phyloP scores from a whole-genome alignment of 768 basidiomycete species.

The Tricholoma sp. region DNA sequence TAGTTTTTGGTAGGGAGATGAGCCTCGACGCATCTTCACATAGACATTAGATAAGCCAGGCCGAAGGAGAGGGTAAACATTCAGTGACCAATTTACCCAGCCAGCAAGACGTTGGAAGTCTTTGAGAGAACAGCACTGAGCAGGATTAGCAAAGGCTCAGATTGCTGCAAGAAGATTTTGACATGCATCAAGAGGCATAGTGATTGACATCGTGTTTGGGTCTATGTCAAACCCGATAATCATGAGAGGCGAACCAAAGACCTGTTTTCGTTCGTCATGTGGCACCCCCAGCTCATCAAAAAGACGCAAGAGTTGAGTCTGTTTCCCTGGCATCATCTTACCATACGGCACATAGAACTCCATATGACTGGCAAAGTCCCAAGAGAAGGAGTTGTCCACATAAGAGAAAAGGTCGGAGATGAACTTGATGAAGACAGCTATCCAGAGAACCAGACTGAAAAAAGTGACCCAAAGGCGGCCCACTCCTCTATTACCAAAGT shows the following conservation, averaged over 20 bases:
- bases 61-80: constrained; percentile 19
- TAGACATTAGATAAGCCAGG: constrained; percentile 25
- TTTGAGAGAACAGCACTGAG: neutral
- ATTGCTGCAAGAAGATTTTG: constrained; percentile 8
- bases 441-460: neutral
- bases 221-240: neutral
- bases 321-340: neutral
- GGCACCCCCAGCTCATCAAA: too few species aligned
- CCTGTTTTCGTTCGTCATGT: too few species aligned
- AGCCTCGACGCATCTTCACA: constrained; percentile 18
- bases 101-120: too few species aligned
- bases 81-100: too few species aligned
- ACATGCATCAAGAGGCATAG: too few species aligned
- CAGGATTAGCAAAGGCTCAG: neutral
- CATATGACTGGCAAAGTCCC: neutral
- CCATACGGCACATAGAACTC: neutral
- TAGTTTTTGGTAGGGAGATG: constrained; percentile 13
- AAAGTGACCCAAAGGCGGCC: too few species aligned
- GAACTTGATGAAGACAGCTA: neutral
- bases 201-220: neutral
- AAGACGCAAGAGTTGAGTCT: too few species aligned
- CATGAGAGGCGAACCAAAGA: neutral
- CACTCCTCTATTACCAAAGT: neutral
- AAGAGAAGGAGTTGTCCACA: too few species aligned
- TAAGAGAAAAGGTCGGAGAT: neutral